Evolutionary conservation across 2,329 filamentous ascomycete genomes (phyloP), one percentile per base, ranked within the genome.

Genomic region (Sordariomycetes sp.): DNA sequence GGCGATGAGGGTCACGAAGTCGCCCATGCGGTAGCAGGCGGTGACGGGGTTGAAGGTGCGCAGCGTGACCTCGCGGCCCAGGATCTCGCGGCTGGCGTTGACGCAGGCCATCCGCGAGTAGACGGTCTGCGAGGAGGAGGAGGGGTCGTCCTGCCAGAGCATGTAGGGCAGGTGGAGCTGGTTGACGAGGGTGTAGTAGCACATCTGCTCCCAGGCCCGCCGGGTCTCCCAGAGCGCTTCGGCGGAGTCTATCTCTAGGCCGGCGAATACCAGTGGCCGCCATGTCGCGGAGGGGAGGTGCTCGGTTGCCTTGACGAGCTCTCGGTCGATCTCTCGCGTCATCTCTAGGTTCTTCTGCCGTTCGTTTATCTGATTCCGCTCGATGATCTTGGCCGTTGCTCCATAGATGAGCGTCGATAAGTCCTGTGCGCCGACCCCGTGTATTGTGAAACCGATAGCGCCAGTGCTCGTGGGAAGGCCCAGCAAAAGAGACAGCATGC

Each of bases 101-200:
- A 72, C 64, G 43, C 70, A 72, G 1, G 72, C 68, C 2, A 70
- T 63, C 52, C 65, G 68, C 55, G 67, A 71, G 61, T 72, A 72
- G 4, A 69, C 65, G 51, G 66, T 65, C 18, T 22, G 16, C 14
- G 18, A n/a, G 66, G 56, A 5, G 58, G 50, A 14, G 40, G 64
- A 43, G 25, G 55, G 24, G 32, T 53, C 54, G 54, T 59, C 60
- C 22, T 62, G 63, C 10, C 28, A 32, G 4, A 76, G 60, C 58
- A 74, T 65, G 58, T 70, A 74, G 1, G 74, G 74, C 1, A 75
- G 63, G 59, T 76, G 73, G 0, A 76, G 67, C 57, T 71, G 70
- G 53, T 67, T 66, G 2, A 76, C 61, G 8, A 76, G 63, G 57
- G 68, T 66, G 59, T 72, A 72, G 60, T 76, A 69, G n/a, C 67